Evolutionary conservation across 2,329 filamentous ascomycete genomes (phyloP), one percentile per base, ranked within the genome.

Genomic region (Dactylonectria macrodidyma): DNA sequence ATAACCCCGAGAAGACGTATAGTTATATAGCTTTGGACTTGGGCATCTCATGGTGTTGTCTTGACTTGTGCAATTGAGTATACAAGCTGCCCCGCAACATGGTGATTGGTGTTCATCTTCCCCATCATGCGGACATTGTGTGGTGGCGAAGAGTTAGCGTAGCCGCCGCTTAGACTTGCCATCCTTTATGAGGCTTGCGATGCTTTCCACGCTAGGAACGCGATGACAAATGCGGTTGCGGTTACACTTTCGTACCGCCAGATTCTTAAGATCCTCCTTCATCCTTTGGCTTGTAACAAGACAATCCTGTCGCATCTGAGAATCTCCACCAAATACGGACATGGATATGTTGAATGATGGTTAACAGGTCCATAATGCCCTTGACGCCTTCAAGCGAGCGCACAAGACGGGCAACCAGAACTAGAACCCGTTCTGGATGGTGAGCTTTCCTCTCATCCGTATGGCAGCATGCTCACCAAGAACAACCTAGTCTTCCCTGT

Each of bases 141-240:
- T 19, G 19, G 47, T 16, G 44, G 34, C 8, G 33, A 19, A 48
- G 19, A 19, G 19, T 19, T 19, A n/a, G n/a, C 22, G 11, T 22
- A 10, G 9, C 11, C 47, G 58, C 58, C 58, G 58, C 58, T 60
- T 60, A 52, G 6, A 44, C 12, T 52, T 60, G 36, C 58, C 16
- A 33, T 11, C 30, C n/a, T n/a, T 11, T 8, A 11, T 19, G 38
- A 9, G 14, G n/a, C n/a, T 33, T 5, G 33, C 5, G 33, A 47
- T 6, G 2, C 19, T 14, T 19, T 19, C 19, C 24, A 5, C 30
- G 19, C 46, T 16, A 19, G 11, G 24, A 22, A 30, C 16, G 19
- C 7, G 19, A 41, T 41, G 33, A 52, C 46, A 41, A 44, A 52
- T 33, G 19, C 58, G 47, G 46, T 14, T 51, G 46, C 46, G 58